phyloP scores from a whole-genome alignment of 2,329 filamentous ascomycete genomes.

The Gaeumannomyces tritici region DNA sequence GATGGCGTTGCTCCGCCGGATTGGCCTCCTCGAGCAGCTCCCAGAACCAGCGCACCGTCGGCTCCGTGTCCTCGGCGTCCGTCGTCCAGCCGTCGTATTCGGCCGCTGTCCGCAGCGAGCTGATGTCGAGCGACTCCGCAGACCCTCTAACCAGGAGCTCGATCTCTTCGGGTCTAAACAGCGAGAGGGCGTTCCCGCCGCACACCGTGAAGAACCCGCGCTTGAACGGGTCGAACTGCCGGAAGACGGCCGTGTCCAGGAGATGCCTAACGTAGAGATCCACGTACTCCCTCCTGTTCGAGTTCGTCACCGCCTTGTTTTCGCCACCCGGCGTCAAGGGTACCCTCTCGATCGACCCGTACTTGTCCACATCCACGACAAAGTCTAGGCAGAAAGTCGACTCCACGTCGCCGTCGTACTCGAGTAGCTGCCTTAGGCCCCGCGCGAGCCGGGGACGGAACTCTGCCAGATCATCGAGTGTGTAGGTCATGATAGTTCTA shows the following conservation, averaged over 20 bases:
- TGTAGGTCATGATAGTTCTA: constrained; percentile 58
- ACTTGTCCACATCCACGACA: constrained; percentile 65
- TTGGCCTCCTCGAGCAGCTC: constrained; percentile 60
- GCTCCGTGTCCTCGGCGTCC: constrained; percentile 47
- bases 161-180: constrained; percentile 87
- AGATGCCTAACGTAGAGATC: constrained; percentile 74
- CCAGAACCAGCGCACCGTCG: constrained; percentile 82
- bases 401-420: constrained; percentile 78
- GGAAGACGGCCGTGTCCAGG: constrained; percentile 65
- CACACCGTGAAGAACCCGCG: constrained; percentile 90
- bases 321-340: constrained; percentile 69
- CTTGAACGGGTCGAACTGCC: constrained; percentile 91
- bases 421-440: constrained; percentile 66
- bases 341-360: constrained; percentile 56
- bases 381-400: constrained; percentile 75
- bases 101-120: constrained; percentile 64
- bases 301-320: constrained; percentile 67
- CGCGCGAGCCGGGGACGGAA: constrained; percentile 67
- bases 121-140: constrained; percentile 73
- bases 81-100: constrained; percentile 69
- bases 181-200: constrained; percentile 74
- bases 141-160: constrained; percentile 79
- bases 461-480: constrained; percentile 73
- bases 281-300: constrained; percentile 78
- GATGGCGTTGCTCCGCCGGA: constrained; percentile 61